Percentiles rank a stretch among this genome's conserved stretches.
Conservation (phyloP, 495 filamentous ascomycete species). For the Daldinia grandis region DNA sequence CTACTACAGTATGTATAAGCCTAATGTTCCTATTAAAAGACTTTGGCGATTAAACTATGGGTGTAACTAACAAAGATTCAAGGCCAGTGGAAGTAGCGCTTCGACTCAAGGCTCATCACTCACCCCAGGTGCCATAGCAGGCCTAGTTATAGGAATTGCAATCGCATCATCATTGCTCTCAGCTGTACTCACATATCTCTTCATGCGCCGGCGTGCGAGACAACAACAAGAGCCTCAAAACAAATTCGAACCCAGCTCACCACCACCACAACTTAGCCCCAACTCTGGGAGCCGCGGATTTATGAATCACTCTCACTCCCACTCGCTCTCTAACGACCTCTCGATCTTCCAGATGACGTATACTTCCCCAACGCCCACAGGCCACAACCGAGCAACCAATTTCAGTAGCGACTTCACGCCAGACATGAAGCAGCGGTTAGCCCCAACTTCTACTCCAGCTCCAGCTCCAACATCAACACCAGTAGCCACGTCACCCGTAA, state of each 20-base stretch:
- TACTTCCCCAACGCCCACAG: neutral
- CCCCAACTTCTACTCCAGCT: neutral
- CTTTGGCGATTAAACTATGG: neutral
- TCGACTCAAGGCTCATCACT: constrained; percentile 24
- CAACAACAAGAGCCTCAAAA: neutral
- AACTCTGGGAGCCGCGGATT: neutral
- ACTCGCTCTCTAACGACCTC: neutral
- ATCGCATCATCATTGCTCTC: constrained; percentile 32
- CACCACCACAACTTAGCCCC: neutral
- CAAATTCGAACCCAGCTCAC: constrained; percentile 10
- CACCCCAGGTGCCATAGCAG: constrained; percentile 32
- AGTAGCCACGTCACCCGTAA: neutral
- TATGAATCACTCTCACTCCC: neutral
- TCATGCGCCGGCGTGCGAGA: constrained; percentile 34
- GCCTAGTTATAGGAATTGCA: constrained; percentile 36
- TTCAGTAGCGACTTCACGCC: constrained; percentile 1
- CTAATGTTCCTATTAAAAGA: neutral
- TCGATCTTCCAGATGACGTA: constrained; percentile 15
- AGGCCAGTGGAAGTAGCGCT: constrained; percentile 17
- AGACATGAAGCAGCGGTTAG: neutral
- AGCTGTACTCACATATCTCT: constrained; percentile 29
- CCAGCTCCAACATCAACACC: neutral
- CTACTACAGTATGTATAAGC: constrained; percentile 16
- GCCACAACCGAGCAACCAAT: neutral
- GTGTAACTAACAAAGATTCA: constrained; percentile 6